Evolutionary conservation across 129 eudicot genomes (phyloP).

Genomic region (Arctium lappa): DNA sequence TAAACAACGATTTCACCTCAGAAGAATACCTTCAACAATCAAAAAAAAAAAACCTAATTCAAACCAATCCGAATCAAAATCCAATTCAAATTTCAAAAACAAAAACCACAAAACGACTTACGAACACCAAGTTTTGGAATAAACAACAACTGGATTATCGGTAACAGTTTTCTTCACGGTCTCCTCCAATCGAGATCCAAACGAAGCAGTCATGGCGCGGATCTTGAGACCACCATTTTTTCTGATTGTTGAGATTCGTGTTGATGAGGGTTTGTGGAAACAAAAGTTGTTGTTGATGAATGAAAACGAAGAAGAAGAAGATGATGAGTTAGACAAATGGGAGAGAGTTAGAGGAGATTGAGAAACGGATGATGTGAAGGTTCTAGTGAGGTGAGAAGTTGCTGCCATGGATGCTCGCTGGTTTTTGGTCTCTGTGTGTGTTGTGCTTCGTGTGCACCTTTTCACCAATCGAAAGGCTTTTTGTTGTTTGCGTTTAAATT

Average conservation of each 20-base stretch:
- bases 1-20: slow-evolving; percentile 85
- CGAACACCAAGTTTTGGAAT: slow-evolving; percentile 95
- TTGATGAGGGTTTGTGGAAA: background rate
- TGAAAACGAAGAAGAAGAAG: slow-evolving; percentile 12
- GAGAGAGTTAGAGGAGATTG: slow-evolving; percentile 9
- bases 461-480: background rate
- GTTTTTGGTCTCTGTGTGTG: background rate
- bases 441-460: background rate
- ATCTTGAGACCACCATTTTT: slow-evolving; percentile 29
- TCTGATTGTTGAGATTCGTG: slow-evolving; percentile 11
- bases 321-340: slow-evolving; percentile 7
- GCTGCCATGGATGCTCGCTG: slow-evolving; percentile 34
- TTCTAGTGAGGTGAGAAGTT: slow-evolving; percentile 32
- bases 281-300: slow-evolving; percentile 1
- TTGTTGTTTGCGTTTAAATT: background rate
- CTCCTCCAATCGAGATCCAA: slow-evolving; percentile 72
- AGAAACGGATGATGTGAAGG: slow-evolving; percentile 20
- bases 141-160: slow-evolving; percentile 84
- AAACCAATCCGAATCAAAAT: background rate
- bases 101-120: slow-evolving; percentile 31
- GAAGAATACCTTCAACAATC: slow-evolving; percentile 66
- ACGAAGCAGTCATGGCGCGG: slow-evolving; percentile 69
- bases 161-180: slow-evolving; percentile 62
- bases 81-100: background rate
- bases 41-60: slow-evolving; percentile 1